phyloP scores from a whole-genome alignment of 345 rosid genomes.

The Mercurialis annua region DNA sequence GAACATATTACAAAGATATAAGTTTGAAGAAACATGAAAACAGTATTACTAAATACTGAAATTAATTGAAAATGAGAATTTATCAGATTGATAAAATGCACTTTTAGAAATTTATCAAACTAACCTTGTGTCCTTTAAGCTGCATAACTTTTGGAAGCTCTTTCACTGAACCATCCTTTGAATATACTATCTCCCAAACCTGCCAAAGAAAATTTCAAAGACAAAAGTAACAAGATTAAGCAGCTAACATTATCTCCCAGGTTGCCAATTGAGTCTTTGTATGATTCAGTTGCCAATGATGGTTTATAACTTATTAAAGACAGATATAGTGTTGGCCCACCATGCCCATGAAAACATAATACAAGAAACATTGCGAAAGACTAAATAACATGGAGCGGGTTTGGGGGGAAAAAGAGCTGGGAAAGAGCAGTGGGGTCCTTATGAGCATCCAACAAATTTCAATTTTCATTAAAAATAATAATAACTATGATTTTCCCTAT shows the following conservation, averaged over 20 bases:
- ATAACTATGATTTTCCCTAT: not conserved
- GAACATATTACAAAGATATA: not conserved
- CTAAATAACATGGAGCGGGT: not conserved
- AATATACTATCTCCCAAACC: constrained; percentile 97
- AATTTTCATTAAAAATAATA: not conserved
- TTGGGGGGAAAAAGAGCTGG: not conserved
- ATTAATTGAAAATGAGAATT: not conserved
- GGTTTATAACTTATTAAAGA: not conserved
- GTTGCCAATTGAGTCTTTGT: not conserved
- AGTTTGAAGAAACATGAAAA: not conserved
- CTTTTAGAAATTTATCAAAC: constrained; percentile 6
- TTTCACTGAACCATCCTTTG: constrained; percentile 94
- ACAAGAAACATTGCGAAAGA: not conserved
- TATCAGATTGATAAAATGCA: not conserved
- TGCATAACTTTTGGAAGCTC: constrained; percentile 87
- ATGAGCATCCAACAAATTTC: not conserved
- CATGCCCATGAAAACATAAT: not conserved
- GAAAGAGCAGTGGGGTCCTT: not conserved
- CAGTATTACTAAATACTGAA: no score
- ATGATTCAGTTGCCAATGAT: not conserved
- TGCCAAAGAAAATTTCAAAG: constrained; percentile 26
- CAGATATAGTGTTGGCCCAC: no score
- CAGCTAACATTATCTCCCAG: not conserved
- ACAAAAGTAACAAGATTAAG: constrained; percentile 16
- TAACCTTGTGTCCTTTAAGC: constrained; percentile 62